Evolutionary conservation across 2,329 filamentous ascomycete genomes (phyloP).

Genomic region (Dactylonectria macrodidyma): DNA sequence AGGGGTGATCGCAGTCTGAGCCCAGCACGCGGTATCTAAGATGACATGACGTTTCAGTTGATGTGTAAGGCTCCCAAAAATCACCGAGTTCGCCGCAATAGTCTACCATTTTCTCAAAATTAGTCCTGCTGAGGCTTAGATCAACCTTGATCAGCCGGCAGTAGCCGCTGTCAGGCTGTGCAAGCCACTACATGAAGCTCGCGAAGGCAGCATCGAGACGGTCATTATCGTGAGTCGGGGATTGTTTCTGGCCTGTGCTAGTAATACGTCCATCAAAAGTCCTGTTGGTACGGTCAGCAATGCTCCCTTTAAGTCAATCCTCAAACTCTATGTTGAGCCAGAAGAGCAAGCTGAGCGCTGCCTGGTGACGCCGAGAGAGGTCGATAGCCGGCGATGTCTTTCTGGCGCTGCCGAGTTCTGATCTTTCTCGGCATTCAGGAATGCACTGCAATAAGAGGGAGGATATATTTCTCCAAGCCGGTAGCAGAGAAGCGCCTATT

Average conservation of each 20-base stretch:
- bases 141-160: neutral
- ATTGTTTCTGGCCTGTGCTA: no score
- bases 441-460: neutral
- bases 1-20: neutral
- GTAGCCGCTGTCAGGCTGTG: neutral
- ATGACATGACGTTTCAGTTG: neutral
- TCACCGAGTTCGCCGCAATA: neutral
- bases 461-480: slow-evolving; percentile 3
- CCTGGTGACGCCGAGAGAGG: neutral
- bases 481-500: no score
- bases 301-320: no score
- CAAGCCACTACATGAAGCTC: neutral
- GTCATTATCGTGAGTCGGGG: no score
- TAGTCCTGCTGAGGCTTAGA: neutral
- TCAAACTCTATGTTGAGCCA: no score
- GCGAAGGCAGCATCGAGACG: no score
- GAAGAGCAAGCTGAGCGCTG: neutral
- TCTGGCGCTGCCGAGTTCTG: neutral
- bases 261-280: no score
- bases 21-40: neutral
- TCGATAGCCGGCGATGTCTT: neutral
- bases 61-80: neutral
- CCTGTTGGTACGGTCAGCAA: no score
- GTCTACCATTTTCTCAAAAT: neutral
- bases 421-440: neutral